A percentile compares a stretch with the other conserved stretches of the same genome.
These are phyloP conservation scores for Melampsora medusae DNA, from an alignment of 1,284 basidiomycete genomes.

Conservation along the genomic window DNA sequence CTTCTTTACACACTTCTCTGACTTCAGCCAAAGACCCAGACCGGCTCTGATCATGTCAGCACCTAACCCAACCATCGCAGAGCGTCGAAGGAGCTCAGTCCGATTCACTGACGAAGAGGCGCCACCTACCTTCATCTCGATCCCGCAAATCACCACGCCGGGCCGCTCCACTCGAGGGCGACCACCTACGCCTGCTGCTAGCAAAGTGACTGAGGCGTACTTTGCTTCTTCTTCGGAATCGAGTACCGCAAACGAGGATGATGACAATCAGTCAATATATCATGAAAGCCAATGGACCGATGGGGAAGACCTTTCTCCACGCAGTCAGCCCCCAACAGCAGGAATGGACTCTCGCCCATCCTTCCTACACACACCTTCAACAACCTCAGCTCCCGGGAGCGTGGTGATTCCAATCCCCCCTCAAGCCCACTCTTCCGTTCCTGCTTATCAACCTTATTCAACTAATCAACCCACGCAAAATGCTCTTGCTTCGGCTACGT, in stretches of 20 bases:
- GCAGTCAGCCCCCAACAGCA: not conserved
- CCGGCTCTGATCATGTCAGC: slow-evolving; percentile 31
- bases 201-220: slow-evolving; percentile 27
- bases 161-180: slow-evolving; percentile 24
- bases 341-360: not conserved
- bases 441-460: not conserved
- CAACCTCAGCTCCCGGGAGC: not conserved
- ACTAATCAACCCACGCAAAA: not conserved
- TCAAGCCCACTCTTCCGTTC: not conserved
- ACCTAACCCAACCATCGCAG: slow-evolving; percentile 1
- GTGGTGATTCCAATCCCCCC: not conserved
- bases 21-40: not conserved
- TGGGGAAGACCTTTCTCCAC: slow-evolving; percentile 2
- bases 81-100: slow-evolving; percentile 31
- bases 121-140: slow-evolving; percentile 1
- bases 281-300: slow-evolving; percentile 6
- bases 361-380: not conserved
- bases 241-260: slow-evolving; percentile 14
- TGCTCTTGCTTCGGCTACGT: not conserved
- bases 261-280: not conserved
- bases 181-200: slow-evolving; percentile 33
- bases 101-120: slow-evolving; percentile 24
- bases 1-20: not conserved
- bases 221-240: slow-evolving; percentile 25
- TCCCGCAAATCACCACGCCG: slow-evolving; percentile 4